Percentiles rank a stretch among this genome's conserved stretches.
phyloP scores from a whole-genome alignment of 305 asterid genomes.

The Plantago coronopus region DNA sequence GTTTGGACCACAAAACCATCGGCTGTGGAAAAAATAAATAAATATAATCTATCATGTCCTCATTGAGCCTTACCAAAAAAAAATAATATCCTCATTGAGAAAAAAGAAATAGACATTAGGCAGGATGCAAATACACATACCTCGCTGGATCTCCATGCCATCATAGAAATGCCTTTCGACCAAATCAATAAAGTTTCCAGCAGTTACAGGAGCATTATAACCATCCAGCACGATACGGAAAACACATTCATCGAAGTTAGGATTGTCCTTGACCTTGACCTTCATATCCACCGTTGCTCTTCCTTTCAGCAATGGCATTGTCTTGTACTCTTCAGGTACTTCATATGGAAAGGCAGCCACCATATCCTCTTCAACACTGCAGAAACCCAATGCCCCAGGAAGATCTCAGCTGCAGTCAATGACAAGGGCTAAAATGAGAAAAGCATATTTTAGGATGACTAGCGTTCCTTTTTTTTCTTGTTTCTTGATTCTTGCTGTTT shows the following conservation, averaged over 20 bases:
- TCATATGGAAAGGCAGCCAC: slow-evolving; percentile 93
- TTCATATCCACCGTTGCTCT: slow-evolving; percentile 97
- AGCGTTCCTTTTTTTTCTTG: neutral
- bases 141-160: slow-evolving; percentile 99
- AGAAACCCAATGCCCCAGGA: slow-evolving; percentile 99
- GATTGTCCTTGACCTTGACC: slow-evolving; percentile 94
- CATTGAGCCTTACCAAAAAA: too few species aligned
- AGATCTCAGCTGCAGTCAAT: slow-evolving; percentile 99
- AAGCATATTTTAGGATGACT: slow-evolving; percentile 43
- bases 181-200: slow-evolving; percentile 89
- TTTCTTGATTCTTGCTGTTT: slow-evolving; percentile 26
- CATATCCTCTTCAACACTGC: slow-evolving; percentile 99
- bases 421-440: slow-evolving; percentile 91
- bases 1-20: slow-evolving; percentile 99
- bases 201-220: slow-evolving; percentile 92
- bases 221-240: slow-evolving; percentile 92
- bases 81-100: too few species aligned
- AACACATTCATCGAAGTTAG: slow-evolving; percentile 66
- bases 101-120: slow-evolving; percentile 10
- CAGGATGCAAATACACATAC: slow-evolving; percentile 29
- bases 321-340: slow-evolving; percentile 84
- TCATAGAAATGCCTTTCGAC: slow-evolving; percentile 94
- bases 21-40: slow-evolving; percentile 53
- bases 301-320: slow-evolving; percentile 90
- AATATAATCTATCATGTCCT: slow-evolving; percentile 24